These are phyloP conservation scores for Ogataea chonburiensis DNA, from an alignment of 805 yeast species.

Conservation along the genomic window DNA sequence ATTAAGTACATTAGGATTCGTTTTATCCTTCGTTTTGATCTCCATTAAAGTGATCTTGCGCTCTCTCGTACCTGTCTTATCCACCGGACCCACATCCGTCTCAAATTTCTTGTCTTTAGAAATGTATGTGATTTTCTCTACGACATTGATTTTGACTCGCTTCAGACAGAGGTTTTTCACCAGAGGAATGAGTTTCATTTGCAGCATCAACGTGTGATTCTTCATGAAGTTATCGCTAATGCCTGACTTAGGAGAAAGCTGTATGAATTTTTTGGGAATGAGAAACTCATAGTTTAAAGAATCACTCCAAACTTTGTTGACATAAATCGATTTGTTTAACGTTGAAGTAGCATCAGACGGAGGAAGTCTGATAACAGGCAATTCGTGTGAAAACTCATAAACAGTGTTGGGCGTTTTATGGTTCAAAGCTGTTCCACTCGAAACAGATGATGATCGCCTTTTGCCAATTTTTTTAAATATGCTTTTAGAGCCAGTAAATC, in stretches of 20 bases:
- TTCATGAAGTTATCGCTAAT: conserved; percentile 25
- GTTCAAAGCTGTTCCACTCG: conserved; percentile 8
- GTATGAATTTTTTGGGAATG: conserved; percentile 65
- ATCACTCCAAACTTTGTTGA: conserved; percentile 73
- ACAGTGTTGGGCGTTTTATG: conserved; percentile 24
- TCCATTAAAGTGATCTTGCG: conserved; percentile 60
- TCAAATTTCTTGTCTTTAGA: conserved; percentile 54
- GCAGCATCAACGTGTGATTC: conserved; percentile 41
- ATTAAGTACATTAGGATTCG: conserved; percentile 39
- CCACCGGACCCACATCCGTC: conserved; percentile 47
- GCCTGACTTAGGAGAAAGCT: conserved; percentile 54
- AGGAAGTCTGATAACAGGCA: conserved; percentile 54
- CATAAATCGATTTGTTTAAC: conserved; percentile 71
- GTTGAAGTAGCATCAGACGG: conserved; percentile 57
- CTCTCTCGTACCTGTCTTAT: conserved; percentile 42
- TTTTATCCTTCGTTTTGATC: conserved; percentile 53
- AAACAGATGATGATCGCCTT: conserved; percentile 13
- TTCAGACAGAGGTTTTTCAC: conserved; percentile 61
- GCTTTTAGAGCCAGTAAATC: conserved; percentile 14
- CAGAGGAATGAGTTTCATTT: conserved; percentile 65
- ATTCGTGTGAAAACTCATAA: conserved; percentile 35
- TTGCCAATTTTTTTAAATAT: conserved; percentile 28
- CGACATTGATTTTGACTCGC: conserved; percentile 61
- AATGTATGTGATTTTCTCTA: conserved; percentile 64
- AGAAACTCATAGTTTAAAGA: conserved; percentile 68